Conservation (phyloP, 2,329 filamentous ascomycete species). For the Camillea tinctor region DNA sequence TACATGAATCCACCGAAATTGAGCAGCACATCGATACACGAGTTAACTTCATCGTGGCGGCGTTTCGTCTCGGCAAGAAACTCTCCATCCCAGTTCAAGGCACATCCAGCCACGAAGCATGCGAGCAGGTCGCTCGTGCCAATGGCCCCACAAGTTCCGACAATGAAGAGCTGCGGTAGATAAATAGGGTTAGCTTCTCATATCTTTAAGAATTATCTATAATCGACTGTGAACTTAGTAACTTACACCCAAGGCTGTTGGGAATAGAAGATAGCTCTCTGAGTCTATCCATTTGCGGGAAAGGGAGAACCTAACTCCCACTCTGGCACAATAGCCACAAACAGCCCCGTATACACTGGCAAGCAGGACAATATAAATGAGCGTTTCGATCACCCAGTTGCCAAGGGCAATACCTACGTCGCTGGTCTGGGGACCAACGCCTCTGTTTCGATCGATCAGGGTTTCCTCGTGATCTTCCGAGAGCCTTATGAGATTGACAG, state of each 20-base stretch:
- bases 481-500: conserved; percentile 55
- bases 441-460: conserved; percentile 22
- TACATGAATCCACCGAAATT: conserved; percentile 63
- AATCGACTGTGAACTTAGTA: not conserved
- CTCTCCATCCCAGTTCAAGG: conserved; percentile 62
- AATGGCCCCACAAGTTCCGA: conserved; percentile 56
- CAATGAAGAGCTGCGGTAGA: conserved; percentile 50
- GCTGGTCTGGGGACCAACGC: conserved; percentile 50
- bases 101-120: conserved; percentile 59
- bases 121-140: conserved; percentile 61
- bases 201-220: not conserved
- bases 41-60: conserved; percentile 61
- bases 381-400: conserved; percentile 60
- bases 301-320: conserved; percentile 44
- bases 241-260: conserved; percentile 47
- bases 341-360: conserved; percentile 51
- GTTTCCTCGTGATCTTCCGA: conserved; percentile 38
- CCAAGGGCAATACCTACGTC: conserved; percentile 51
- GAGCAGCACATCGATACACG: conserved; percentile 54
- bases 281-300: conserved; percentile 53
- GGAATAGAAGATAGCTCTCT: conserved; percentile 53
- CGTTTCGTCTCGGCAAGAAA: conserved; percentile 55
- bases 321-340: conserved; percentile 47
- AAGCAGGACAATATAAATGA: conserved; percentile 58
- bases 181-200: not conserved